Conservation (phyloP, 163 green algal species). For the Scenedesmus sp. region DNA sequence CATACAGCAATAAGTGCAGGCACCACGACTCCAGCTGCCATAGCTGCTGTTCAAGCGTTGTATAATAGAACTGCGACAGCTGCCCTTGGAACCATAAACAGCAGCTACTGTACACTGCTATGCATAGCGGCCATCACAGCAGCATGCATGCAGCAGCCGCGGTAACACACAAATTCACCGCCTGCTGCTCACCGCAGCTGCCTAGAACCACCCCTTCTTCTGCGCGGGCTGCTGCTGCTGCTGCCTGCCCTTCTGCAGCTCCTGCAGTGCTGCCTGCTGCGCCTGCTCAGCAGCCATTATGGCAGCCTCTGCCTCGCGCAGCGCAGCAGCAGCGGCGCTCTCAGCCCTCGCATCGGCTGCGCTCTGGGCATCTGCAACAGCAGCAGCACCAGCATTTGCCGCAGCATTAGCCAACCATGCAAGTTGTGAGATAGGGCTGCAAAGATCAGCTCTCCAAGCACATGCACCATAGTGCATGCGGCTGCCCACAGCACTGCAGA, state of each 20-base stretch:
- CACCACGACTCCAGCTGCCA: too few species aligned
- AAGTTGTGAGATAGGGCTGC: too few species aligned
- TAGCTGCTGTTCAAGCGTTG: too few species aligned
- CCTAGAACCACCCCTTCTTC: constrained; percentile 50
- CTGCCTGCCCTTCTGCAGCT: constrained; percentile 30
- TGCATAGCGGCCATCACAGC: background rate
- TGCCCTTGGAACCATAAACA: too few species aligned
- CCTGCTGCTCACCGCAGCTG: background rate
- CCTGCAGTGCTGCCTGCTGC: constrained; percentile 36
- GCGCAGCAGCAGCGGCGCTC: constrained; percentile 38
- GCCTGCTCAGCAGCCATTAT: constrained; percentile 23
- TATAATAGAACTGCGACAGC: too few species aligned
- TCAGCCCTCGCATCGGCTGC: background rate
- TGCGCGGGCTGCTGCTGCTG: constrained; percentile 13
- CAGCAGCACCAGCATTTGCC: background rate
- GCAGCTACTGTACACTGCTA: too few species aligned
- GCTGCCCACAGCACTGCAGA: background rate
- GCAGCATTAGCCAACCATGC: too few species aligned
- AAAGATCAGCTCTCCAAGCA: background rate
- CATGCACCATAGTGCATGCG: background rate
- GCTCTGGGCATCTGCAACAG: background rate
- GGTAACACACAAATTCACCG: too few species aligned
- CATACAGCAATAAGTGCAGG: too few species aligned
- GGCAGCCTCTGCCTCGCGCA: constrained; percentile 41
- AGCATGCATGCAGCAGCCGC: background rate